A percentile compares a stretch with the other conserved stretches of the same genome.
These are phyloP conservation scores for Mortierella alpina DNA, from an alignment of 192 early-diverging fungal genomes.

Conservation along the genomic window DNA sequence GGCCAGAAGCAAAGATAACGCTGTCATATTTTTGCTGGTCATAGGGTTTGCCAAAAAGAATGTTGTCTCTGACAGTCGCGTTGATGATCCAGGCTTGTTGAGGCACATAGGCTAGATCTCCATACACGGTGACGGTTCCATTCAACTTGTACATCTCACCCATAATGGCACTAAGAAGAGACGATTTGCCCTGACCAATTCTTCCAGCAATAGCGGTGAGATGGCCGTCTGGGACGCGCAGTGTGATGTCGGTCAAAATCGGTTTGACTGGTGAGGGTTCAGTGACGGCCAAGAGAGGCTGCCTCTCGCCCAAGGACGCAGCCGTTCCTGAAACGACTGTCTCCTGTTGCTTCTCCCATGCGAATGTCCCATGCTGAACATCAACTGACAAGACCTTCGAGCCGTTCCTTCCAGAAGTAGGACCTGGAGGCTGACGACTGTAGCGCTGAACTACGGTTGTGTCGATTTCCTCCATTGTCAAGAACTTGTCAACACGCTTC, in stretches of 20 bases:
- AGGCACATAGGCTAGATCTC: slow-evolving; percentile 61
- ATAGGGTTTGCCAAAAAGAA: slow-evolving; percentile 80
- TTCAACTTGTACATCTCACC: slow-evolving; percentile 80
- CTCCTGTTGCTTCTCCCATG: slow-evolving; percentile 19
- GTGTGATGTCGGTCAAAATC: slow-evolving; percentile 41
- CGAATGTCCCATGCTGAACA: slow-evolving; percentile 27
- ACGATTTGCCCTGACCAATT: slow-evolving; percentile 78
- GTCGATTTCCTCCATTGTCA: slow-evolving; percentile 54
- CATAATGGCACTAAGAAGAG: slow-evolving; percentile 75
- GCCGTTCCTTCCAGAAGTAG: background rate
- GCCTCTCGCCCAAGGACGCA: slow-evolving; percentile 3
- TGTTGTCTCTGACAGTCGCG: slow-evolving; percentile 75
- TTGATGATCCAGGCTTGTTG: slow-evolving; percentile 48
- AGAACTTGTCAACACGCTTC: slow-evolving; percentile 59
- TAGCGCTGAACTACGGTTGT: slow-evolving; percentile 15
- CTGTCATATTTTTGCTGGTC: slow-evolving; percentile 68
- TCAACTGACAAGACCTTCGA: slow-evolving; percentile 8
- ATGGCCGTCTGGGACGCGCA: slow-evolving; percentile 43
- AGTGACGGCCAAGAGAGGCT: slow-evolving; percentile 12
- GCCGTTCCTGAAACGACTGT: background rate
- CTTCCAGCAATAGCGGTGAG: slow-evolving; percentile 38
- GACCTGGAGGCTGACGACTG: slow-evolving; percentile 17
- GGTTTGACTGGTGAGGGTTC: slow-evolving; percentile 3
- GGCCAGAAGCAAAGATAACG: slow-evolving; percentile 19
- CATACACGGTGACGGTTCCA: slow-evolving; percentile 69